Evolutionary conservation across 2,329 filamentous ascomycete genomes (phyloP).

Genomic region (Pezicula carpinea): DNA sequence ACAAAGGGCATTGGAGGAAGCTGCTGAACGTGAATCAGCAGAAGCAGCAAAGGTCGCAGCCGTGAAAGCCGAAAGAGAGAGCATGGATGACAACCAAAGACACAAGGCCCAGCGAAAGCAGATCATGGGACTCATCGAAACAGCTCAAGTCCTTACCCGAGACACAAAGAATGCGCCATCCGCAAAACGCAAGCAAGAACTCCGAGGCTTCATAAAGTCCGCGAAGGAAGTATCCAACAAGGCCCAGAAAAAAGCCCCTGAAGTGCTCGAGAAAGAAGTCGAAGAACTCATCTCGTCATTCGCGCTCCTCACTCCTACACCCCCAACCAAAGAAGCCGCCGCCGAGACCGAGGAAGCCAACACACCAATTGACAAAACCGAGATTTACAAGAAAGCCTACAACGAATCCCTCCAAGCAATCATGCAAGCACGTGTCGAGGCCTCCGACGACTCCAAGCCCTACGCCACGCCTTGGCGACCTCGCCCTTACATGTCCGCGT

Average conservation of each 20-base stretch:
- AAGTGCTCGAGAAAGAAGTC: conserved; percentile 21
- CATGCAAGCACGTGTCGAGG: conserved; percentile 59
- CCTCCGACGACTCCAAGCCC: conserved; percentile 70
- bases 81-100: conserved; percentile 9
- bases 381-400: conserved; percentile 31
- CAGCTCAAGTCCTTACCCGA: conserved; percentile 56
- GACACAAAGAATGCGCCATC: conserved; percentile 48
- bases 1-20: conserved; percentile 15
- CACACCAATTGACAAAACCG: conserved; percentile 48
- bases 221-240: conserved; percentile 19
- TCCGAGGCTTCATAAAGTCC: conserved; percentile 66
- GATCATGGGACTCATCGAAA: conserved; percentile 49
- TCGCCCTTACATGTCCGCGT: conserved; percentile 80
- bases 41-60: conserved; percentile 12
- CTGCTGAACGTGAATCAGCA: conserved; percentile 10
- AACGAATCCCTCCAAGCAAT: conserved; percentile 9
- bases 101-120: conserved; percentile 29
- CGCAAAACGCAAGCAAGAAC: conserved; percentile 69
- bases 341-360: conserved; percentile 32
- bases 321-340: conserved; percentile 1
- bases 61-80: background rate
- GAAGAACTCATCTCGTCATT: conserved; percentile 3
- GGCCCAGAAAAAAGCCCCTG: conserved; percentile 29
- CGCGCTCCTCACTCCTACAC: conserved; percentile 8
- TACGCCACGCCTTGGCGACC: conserved; percentile 91